Base-by-base conservation (phyloP, 352 stramenopile species). In the Globisporangium iwayamae region DNA sequence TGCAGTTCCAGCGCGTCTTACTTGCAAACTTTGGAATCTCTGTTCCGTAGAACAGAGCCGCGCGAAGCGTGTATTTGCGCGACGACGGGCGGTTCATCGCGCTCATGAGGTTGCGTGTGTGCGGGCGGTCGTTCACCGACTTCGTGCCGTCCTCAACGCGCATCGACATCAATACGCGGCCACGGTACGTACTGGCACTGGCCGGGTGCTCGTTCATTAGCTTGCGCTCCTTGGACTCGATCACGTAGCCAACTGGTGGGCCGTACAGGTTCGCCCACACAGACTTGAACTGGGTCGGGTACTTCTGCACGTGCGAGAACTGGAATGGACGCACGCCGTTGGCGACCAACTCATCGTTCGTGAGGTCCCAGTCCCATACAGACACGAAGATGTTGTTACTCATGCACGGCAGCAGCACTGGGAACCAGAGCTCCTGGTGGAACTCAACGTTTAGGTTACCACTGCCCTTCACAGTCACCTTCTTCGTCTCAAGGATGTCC, bases 351-450 rank as follows among this genome's bases (percentile, higher is more conserved):
- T 96, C 76, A 14, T 94, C 75, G 16, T 68, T 72, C 16, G 75
- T 84, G 60, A 88, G 63, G n/a, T 88, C 74, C 64, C 74, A 89
- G 71, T 96, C 90, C 82, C 83, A 96, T 20, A 97, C 59, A 8
- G 82, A 93, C n/a, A 96, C 63, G 39, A 82, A 85, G 22, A 97
- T 86, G 43, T 81, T 82, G 65, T 93, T 86, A 60, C 77, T 89
- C 79, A 96, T 93, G 18, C 72, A 89, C 36, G 87, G 89, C 28
- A 94, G 64, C 2, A 92, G 62, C 1, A 96, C 76, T 11, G 87
- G 88, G 66, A 97, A 89, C 90, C 88, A 96, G 45, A 97, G 72
- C 63, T 96, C 88, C 52, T 96, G 73, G 66, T 90, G 84, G 63
- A 90, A 85, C 50, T 76, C 65, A 7, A 79, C 68, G 2, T 55